Evolutionary conservation across 2,329 filamentous ascomycete species (phyloP).

Genomic region (Macrophomina pseudophaseolina): DNA sequence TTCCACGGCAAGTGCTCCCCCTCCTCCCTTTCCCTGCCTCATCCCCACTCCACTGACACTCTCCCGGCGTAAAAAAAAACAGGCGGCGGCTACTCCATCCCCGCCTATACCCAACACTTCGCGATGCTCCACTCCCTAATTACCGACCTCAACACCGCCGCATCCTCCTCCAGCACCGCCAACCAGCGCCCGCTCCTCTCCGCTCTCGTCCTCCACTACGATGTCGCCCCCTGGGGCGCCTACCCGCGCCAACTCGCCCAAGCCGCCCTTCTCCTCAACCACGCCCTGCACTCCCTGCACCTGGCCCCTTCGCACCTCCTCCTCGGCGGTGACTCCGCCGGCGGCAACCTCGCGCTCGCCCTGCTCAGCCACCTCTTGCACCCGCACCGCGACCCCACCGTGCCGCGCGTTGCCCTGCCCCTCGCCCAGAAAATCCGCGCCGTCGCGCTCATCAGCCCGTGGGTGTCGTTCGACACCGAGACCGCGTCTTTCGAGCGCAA

Average conservation of each 20-base stretch:
- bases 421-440: background rate
- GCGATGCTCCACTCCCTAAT: constrained; percentile 7
- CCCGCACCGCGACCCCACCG: constrained; percentile 31
- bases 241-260: constrained; percentile 36
- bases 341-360: constrained; percentile 32
- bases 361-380: constrained; percentile 36
- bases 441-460: constrained; percentile 1
- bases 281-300: constrained; percentile 29
- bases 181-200: background rate
- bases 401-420: background rate
- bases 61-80: background rate
- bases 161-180: background rate
- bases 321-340: constrained; percentile 33
- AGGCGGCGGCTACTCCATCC: constrained; percentile 25
- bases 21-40: background rate
- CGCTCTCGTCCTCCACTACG: constrained; percentile 35
- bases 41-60: background rate
- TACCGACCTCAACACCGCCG: background rate
- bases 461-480: constrained; percentile 2
- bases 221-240: constrained; percentile 32
- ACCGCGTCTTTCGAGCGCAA: background rate
- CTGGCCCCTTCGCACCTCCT: background rate
- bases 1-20: constrained; percentile 3
- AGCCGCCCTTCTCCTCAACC: constrained; percentile 30
- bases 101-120: constrained; percentile 9